Evolutionary conservation across 768 basidiomycete species (phyloP), one percentile per base, ranked within the genome.

Genomic region (Tricholoma flavovirens): DNA sequence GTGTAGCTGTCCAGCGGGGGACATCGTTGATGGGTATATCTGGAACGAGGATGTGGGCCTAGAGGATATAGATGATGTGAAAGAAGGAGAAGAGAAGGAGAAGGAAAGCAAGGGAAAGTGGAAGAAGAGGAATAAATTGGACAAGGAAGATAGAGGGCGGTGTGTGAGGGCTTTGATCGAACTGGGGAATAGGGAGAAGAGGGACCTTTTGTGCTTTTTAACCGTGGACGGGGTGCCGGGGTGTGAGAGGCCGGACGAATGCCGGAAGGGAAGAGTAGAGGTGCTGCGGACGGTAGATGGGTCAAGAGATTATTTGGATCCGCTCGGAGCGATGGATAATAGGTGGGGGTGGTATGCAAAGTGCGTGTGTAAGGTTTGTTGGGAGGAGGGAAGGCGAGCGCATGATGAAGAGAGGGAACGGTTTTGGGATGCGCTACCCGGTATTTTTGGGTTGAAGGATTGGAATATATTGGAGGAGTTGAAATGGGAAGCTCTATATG

Each of bases 1-100:
- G 26, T 67, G 67, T 61, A 73, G 66, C 57, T 69, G 71, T 56
- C 69, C 73, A 8, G 62, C 74, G 40, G 65, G 66, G 46, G 72
- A 73, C 56, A 71, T 71, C 2, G 64, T 75, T n/a, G 73, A 75
- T 49, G 63, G 68, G 24, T 65, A 69, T 7, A 53, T 59, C 2
- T 75, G 71, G 68, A 53, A 54, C 15, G 64, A 58, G n/a, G 65
- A 59, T 2, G 26, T 30, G 14, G 15, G 8, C n/a, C 21, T 24
- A 14, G 15, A 30, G 15, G 29, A 49, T 4, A 3, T 4, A n/a
- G n/a, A 10, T 17, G 10, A 29, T 17, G 26, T 15, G 9, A 15
- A n/a, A 5, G 46, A 10, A n/a, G n/a, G n/a, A n/a, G n/a, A 11
- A 48, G 29, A 30, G n/a, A 26, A 9, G 10, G 46, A 26, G 5